A percentile compares a stretch with the other conserved stretches of the same genome.
These are phyloP conservation scores for Phytophthora fragariae DNA, from an alignment of 352 stramenopile species.

Conservation along the genomic window DNA sequence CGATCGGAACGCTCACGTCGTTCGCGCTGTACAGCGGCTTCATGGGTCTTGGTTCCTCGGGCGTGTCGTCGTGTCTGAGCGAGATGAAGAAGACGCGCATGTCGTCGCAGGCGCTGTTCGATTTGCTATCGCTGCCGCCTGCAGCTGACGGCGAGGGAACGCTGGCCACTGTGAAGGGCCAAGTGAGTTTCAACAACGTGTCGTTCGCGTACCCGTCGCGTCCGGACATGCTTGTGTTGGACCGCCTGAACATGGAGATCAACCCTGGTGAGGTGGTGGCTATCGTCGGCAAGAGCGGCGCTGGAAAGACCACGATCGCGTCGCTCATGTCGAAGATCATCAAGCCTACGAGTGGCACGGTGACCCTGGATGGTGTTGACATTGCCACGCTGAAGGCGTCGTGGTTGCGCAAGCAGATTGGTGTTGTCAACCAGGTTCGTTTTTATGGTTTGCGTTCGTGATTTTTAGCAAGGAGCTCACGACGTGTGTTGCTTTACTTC, in stretches of 20 bases:
- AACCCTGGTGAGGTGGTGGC: constrained; percentile 83
- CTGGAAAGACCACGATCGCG: constrained; percentile 86
- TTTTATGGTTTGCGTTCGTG: neutral
- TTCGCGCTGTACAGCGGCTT: constrained; percentile 93
- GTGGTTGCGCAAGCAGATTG: constrained; percentile 86
- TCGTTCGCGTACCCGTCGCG: constrained; percentile 86
- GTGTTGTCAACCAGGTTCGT: constrained; percentile 80
- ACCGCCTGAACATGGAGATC: constrained; percentile 73
- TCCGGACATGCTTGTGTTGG: constrained; percentile 72
- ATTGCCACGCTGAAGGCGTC: constrained; percentile 69
- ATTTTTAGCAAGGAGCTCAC: constrained; percentile 13
- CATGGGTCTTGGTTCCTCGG: constrained; percentile 91
- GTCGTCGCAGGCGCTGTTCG: constrained; percentile 77
- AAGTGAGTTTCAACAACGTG: constrained; percentile 84
- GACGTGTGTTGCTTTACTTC: constrained; percentile 4
- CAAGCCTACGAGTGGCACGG: constrained; percentile 55
- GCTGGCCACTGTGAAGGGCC: constrained; percentile 59
- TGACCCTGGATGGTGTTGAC: constrained; percentile 80
- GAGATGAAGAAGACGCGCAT: constrained; percentile 82
- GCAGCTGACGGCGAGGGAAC: constrained; percentile 49
- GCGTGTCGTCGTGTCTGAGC: constrained; percentile 83
- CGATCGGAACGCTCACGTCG: constrained; percentile 90
- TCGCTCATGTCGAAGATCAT: constrained; percentile 86
- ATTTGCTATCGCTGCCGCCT: constrained; percentile 62
- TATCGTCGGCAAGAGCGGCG: constrained; percentile 87